A percentile compares a stretch with the other conserved stretches of the same genome.
These are phyloP conservation scores for Bruguiera hainesii DNA, from an alignment of 441 rosid species.

Conservation along the genomic window DNA sequence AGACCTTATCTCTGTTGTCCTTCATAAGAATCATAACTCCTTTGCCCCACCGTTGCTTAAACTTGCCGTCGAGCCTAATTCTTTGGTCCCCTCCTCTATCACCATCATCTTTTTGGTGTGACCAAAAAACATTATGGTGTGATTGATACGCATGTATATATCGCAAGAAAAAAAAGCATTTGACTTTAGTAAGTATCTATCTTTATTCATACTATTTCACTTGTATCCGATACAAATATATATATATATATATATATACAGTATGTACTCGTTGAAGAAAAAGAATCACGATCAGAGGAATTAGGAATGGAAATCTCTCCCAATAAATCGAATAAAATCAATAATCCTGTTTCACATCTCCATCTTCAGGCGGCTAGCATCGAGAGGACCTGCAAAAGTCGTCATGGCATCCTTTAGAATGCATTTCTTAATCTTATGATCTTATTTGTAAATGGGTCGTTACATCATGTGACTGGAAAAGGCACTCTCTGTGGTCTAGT, in stretches of 20 bases:
- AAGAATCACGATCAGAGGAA: constrained; percentile 33
- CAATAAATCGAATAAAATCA: constrained; percentile 25
- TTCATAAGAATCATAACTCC: constrained; percentile 7
- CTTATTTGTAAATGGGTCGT: neutral
- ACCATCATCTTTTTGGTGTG: constrained; percentile 16
- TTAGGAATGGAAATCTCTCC: constrained; percentile 14
- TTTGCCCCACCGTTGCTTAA: constrained; percentile 24
- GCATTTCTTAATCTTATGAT: constrained; percentile 1
- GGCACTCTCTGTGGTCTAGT: neutral
- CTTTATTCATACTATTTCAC: constrained; percentile 36
- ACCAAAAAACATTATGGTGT: constrained; percentile 1
- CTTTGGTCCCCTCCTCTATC: constrained; percentile 32
- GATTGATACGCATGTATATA: neutral
- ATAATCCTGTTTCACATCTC: constrained; percentile 43
- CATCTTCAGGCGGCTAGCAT: constrained; percentile 50
- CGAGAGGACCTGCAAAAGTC: constrained; percentile 46
- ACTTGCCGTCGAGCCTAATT: constrained; percentile 17
- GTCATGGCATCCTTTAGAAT: constrained; percentile 3
- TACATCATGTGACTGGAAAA: neutral
- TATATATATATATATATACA: constrained; percentile 32
- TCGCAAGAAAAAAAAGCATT: constrained; percentile 10
- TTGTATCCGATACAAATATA: constrained; percentile 34
- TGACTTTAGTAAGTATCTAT: constrained; percentile 24
- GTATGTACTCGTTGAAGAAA: constrained; percentile 32
- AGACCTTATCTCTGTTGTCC: constrained; percentile 10